phyloP scores from a whole-genome alignment of 192 early-diverging fungal species.

The Coemansia sp. region DNA sequence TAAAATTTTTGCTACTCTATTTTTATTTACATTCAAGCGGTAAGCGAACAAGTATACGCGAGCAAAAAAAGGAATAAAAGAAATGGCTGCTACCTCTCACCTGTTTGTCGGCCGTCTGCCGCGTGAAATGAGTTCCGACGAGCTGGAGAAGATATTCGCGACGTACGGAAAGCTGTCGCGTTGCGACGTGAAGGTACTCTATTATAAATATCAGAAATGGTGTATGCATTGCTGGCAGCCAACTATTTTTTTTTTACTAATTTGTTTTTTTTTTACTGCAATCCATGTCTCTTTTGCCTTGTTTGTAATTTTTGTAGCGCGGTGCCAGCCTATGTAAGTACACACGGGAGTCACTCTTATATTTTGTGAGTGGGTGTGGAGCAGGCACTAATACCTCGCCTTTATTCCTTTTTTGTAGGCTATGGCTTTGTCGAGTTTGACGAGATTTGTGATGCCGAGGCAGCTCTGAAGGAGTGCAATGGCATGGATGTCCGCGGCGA shows the following conservation, averaged over 20 bases:
- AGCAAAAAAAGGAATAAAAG: neutral
- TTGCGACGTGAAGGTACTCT: constrained; percentile 48
- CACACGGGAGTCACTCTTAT: neutral
- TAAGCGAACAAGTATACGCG: neutral
- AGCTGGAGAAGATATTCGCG: constrained; percentile 42
- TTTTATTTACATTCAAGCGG: neutral
- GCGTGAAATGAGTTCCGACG: constrained; percentile 20
- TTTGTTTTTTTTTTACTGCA: neutral
- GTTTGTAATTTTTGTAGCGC: constrained; percentile 19
- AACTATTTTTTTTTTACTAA: constrained; percentile 2
- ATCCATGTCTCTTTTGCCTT: neutral
- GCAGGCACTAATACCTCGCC: neutral
- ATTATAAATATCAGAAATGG: neutral
- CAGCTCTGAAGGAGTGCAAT: constrained; percentile 35
- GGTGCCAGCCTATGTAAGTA: constrained; percentile 31
- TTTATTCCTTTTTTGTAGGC: constrained; percentile 12
- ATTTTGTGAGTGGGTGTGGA: neutral
- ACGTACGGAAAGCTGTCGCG: constrained; percentile 44
- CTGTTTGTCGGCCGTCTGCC: constrained; percentile 53
- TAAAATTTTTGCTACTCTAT: neutral
- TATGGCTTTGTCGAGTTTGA: constrained; percentile 50
- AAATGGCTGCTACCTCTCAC: constrained; percentile 20
- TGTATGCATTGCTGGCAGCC: neutral
- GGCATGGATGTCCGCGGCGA: constrained; percentile 38
- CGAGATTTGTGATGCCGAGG: constrained; percentile 9